Evolutionary conservation across 2,329 filamentous ascomycete genomes (phyloP).

Genomic region (Xylariaceae sp.): DNA sequence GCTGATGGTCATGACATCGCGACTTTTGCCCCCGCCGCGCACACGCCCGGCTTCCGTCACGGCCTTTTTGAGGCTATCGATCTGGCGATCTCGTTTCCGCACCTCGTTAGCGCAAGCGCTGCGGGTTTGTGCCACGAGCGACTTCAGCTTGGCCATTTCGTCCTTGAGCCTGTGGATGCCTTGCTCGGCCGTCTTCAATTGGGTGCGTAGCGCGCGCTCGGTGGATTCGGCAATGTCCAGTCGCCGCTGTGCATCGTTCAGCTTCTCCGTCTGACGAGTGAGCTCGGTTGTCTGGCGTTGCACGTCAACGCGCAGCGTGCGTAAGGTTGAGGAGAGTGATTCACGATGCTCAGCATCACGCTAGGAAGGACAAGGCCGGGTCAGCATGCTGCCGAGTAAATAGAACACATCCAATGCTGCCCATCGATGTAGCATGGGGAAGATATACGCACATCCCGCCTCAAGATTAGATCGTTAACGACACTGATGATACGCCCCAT

Average conservation of each 20-base stretch:
- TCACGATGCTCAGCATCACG: conserved; percentile 88
- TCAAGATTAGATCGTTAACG: conserved; percentile 86
- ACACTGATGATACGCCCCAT: conserved; percentile 88
- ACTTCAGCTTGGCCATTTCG: conserved; percentile 74
- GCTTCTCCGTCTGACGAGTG: conserved; percentile 52
- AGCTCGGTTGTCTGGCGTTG: conserved; percentile 69
- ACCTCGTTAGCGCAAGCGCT: conserved; percentile 86
- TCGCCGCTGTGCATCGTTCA: conserved; percentile 52
- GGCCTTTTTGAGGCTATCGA: conserved; percentile 84
- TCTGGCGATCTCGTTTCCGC: conserved; percentile 81
- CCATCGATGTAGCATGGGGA: not conserved
- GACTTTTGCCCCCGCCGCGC: conserved; percentile 52
- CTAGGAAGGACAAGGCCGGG: conserved; percentile 40
- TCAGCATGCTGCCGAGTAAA: not conserved
- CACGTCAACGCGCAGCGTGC: conserved; percentile 69
- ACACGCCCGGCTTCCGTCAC: conserved; percentile 66
- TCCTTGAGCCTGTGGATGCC: conserved; percentile 75
- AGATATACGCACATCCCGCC: conserved; percentile 68
- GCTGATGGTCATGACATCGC: conserved; percentile 53
- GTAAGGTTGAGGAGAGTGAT: conserved; percentile 72
- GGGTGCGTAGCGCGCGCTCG: conserved; percentile 63
- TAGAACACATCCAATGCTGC: too few relatives aligned
- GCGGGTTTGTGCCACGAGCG: conserved; percentile 75
- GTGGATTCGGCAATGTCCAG: conserved; percentile 61
- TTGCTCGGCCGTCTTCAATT: conserved; percentile 69